Percentiles rank a stretch among this genome's conserved stretches.
Conservation (phyloP, 192 early-diverging fungal genomes). For the Chytriomyces sp. region DNA sequence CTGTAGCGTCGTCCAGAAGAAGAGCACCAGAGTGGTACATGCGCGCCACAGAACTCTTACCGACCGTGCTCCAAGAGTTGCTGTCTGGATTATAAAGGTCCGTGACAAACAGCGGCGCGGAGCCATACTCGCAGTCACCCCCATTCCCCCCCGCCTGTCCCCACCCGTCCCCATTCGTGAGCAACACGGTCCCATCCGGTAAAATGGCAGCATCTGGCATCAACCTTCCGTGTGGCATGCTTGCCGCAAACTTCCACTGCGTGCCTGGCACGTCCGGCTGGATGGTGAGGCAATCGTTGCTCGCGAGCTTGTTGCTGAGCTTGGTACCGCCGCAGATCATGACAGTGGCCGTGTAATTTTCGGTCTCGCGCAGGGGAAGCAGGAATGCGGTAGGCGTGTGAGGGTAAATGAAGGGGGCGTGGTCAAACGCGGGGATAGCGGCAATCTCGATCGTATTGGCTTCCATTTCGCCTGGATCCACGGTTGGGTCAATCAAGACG, state of each 20-base stretch:
- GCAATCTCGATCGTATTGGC: constrained; percentile 19
- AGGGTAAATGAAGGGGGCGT: constrained; percentile 39
- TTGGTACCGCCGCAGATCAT: constrained; percentile 46
- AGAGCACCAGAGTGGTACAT: constrained; percentile 41
- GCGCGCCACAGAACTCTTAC: constrained; percentile 18
- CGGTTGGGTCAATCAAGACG: constrained; percentile 24
- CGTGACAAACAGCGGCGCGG: constrained; percentile 32
- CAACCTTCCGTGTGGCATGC: constrained; percentile 20
- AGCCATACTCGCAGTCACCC: constrained; percentile 36
- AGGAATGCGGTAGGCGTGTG: constrained; percentile 40
- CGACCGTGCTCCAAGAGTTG: constrained; percentile 19
- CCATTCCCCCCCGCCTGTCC: constrained; percentile 48
- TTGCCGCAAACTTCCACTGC: constrained; percentile 19
- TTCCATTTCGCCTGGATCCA: constrained; percentile 21
- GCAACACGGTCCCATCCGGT: constrained; percentile 42
- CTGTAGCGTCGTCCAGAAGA: constrained; percentile 35
- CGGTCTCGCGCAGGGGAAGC: constrained; percentile 35
- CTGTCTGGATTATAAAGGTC: constrained; percentile 29
- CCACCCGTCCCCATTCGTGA: constrained; percentile 34
- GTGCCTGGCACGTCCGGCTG: constrained; percentile 27
- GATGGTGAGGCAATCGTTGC: constrained; percentile 32
- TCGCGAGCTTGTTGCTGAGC: constrained; percentile 5
- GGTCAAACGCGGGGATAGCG: constrained; percentile 3
- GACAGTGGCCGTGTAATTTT: constrained; percentile 40
- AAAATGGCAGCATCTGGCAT: too few species aligned